Base-by-base conservation (phyloP, 768 basidiomycete species). In the Lentinula detonsa region DNA sequence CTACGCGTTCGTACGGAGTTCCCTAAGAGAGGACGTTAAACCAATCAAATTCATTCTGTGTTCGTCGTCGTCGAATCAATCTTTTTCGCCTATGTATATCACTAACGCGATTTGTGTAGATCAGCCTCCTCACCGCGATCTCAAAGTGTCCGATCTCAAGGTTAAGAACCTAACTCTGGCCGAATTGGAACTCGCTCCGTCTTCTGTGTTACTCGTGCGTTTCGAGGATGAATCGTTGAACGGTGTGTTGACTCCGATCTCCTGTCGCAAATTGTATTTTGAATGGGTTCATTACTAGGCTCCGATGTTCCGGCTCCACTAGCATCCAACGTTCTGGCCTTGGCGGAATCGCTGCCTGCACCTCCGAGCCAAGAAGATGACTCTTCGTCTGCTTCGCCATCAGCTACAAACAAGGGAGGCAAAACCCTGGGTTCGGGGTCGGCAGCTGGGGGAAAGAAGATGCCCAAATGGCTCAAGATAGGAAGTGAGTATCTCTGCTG, bases 11-110 rank as follows among this genome's bases (percentile, higher is more conserved):
- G 91, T 94, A 57, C 82, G 88, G 37, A 74, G 78, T 35, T 82
- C 84, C 21, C 75, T 96, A 37, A 75, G 84, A 46, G 89, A 91
- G 60, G 90, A 93, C 63, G 84, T 86, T 49, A 85, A 90, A 69
- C 80, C 86, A 3, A 83, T 84, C 73, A 92, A 93, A 67, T 96
- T 94, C 67, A 79, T 93, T 42, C 78, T 96, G 42, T 95, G 93
- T 95, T 66, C 57, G 86, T 80, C 37, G 1, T 59, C 15, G 34
- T 16, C 37, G 15, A 13, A 5, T n/a, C n/a, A 6, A 49, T 48
- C 37, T 23, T 16, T 37, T 28, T 28, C 35, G 8, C 23, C 28
- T 50, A 46, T 48, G 42, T n/a, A 53, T 43, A 10, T 31, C 21
- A 3, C 18, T 62, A 45, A 4, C 52, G 60, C 7, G 66, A 31